Evolutionary conservation across 768 basidiomycete species (phyloP).

Genomic region (Russula vinacea): DNA sequence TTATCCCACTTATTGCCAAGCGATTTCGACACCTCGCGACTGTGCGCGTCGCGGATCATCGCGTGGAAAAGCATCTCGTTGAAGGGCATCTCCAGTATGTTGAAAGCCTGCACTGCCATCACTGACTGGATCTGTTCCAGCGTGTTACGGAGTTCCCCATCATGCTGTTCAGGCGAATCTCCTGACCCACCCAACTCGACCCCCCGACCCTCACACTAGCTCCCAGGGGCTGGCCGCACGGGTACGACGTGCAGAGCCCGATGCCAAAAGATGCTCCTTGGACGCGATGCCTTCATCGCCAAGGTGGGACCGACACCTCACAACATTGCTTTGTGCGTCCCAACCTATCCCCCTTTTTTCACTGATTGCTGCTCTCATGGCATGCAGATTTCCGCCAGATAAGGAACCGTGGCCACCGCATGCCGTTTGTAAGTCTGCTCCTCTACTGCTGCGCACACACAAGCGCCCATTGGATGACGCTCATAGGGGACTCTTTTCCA

Average conservation of each 20-base stretch:
- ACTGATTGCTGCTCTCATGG: neutral
- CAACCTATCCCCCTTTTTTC: neutral
- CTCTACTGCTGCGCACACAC: too few species aligned
- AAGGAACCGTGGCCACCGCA: constrained; percentile 29
- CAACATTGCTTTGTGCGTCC: constrained; percentile 22
- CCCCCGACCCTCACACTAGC: neutral
- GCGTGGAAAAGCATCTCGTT: too few species aligned
- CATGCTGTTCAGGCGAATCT: too few species aligned
- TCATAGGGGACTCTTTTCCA: constrained; percentile 46
- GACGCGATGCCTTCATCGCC: constrained; percentile 24
- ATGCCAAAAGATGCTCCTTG: constrained; percentile 25
- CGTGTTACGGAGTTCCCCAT: too few species aligned
- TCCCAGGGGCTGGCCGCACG: constrained; percentile 10
- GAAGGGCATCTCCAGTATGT: too few species aligned
- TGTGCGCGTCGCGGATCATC: too few species aligned
- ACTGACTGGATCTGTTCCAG: too few species aligned
- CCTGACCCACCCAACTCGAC: neutral
- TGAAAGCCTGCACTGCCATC: too few species aligned
- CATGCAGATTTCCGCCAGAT: constrained; percentile 28
- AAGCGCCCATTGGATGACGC: neutral
- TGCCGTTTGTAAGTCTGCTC: constrained; percentile 24
- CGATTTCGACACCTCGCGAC: too few species aligned
- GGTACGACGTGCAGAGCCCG: constrained; percentile 24
- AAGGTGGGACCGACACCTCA: constrained; percentile 25
- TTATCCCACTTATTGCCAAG: too few species aligned